Evolutionary conservation across 306 rosid species (phyloP), one percentile per base, ranked within the genome.

Genomic region (Quillaja saponaria): DNA sequence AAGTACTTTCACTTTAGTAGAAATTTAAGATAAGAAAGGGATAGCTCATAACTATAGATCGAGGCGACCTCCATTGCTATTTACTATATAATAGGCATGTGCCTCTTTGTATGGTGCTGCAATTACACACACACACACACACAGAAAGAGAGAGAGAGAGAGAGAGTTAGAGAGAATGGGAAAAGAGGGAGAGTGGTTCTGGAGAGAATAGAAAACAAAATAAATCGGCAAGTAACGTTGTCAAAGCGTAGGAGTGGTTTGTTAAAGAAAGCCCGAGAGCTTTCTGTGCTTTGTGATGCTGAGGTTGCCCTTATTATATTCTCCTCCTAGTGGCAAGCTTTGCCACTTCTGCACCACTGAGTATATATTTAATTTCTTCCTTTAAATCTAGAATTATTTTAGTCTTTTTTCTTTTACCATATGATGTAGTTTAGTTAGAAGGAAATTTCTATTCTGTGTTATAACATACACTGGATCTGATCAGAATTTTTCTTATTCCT

Each of bases 191-290:
- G 72, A 47, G 95, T 87, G 28, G 88, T 83, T n/a, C 18, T 90
- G 54, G 95, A 85, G 80, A 90, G 90, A 68, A 90, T 90, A 72
- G 88, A 90, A 78, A 90, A 87, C 85, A 90, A 83, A 74, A 85
- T 81, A 45, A 90, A 87, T 56, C 66, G 95, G 10, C 95, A 87
- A 74, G 97, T 90, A 11, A 85, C 90, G 3, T 90, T 90, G 69
- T 77, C 97, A 55, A 87, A 90, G 80, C 49, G 97, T 0, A 80
- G 94, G 39, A 80, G 77, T 49, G 94, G 97, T 14, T 74, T 90
- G 73, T 64, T 85, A 45, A 90, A 90, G 95, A 90, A 90, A 71
- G 94, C 95, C 1, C 77, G 63, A 19, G 97, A 90, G 81, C 90
- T 90, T 10, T 83, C 90, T 38, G 90, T 90, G 57, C 77, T 81